Conservation (phyloP, 2,329 filamentous ascomycete genomes). For the Lomentospora prolificans region DNA sequence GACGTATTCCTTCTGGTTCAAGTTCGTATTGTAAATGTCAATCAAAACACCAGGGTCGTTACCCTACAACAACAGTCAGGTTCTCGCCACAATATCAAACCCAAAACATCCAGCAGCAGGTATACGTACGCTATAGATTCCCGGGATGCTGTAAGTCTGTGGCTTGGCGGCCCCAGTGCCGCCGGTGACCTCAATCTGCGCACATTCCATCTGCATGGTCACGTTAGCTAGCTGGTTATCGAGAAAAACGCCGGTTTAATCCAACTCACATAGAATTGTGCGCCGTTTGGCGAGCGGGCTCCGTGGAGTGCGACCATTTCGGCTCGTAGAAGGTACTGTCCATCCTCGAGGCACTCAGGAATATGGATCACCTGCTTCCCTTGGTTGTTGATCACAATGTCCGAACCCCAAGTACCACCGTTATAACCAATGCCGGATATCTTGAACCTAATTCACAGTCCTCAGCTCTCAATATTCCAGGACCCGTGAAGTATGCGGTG, state of each 20-base stretch:
- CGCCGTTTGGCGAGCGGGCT: slow-evolving; percentile 28
- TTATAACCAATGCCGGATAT: slow-evolving; percentile 30
- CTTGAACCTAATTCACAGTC: slow-evolving; percentile 22
- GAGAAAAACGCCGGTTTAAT: background rate
- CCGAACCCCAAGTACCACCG: slow-evolving; percentile 30
- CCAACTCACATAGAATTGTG: slow-evolving; percentile 30
- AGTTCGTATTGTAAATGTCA: slow-evolving; percentile 21
- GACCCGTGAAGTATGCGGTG: too few species aligned
- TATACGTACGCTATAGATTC: slow-evolving; percentile 22
- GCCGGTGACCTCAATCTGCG: slow-evolving; percentile 26
- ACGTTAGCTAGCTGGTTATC: slow-evolving; percentile 5
- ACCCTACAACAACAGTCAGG: too few species aligned
- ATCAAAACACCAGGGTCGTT: slow-evolving; percentile 24
- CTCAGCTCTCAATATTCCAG: background rate
- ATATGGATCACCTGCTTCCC: slow-evolving; percentile 39
- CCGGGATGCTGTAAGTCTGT: slow-evolving; percentile 17
- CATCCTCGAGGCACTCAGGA: slow-evolving; percentile 38
- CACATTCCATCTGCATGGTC: slow-evolving; percentile 24
- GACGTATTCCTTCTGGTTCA: slow-evolving; percentile 10
- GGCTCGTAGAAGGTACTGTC: slow-evolving; percentile 48
- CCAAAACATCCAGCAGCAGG: too few species aligned
- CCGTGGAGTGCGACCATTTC: slow-evolving; percentile 49
- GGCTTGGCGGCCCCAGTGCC: slow-evolving; percentile 18
- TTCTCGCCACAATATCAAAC: too few species aligned
- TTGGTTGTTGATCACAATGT: slow-evolving; percentile 33